phyloP scores from a whole-genome alignment of 768 basidiomycete species.

The Kondoa subrosea region DNA sequence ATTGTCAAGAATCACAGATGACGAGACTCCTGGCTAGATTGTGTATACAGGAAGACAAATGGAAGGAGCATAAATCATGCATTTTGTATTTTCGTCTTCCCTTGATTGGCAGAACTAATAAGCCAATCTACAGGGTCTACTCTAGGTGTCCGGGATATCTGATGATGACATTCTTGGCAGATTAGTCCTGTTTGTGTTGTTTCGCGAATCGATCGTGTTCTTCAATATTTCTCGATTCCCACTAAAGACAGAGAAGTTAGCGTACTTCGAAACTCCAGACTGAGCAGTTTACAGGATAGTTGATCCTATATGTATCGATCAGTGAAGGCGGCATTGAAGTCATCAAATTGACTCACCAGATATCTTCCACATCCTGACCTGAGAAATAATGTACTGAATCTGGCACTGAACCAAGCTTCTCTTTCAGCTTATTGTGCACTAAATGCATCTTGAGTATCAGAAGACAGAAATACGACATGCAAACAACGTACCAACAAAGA shows the following conservation, averaged over 20 bases:
- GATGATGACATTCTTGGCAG: too few relatives aligned
- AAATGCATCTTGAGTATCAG: not conserved
- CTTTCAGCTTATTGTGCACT: conserved; percentile 82
- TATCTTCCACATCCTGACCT: conserved; percentile 45
- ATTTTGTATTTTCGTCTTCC: too few relatives aligned
- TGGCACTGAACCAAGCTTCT: conserved; percentile 62
- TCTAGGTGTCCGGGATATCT: too few relatives aligned
- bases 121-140: too few relatives aligned
- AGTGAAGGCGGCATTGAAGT: not conserved
- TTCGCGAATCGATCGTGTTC: conserved; percentile 5
- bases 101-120: too few relatives aligned
- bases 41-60: too few relatives aligned
- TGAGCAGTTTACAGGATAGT: not conserved
- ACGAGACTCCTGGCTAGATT: too few relatives aligned
- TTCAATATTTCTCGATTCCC: conserved; percentile 1
- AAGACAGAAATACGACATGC: not conserved
- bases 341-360: conserved; percentile 12
- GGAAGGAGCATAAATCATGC: too few relatives aligned
- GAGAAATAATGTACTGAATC: conserved; percentile 53
- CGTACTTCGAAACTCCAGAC: not conserved
- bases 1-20: too few relatives aligned
- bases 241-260: not conserved
- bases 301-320: not conserved
- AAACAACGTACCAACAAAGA: conserved; percentile 51
- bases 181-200: too few relatives aligned